Percentiles rank a stretch among this genome's conserved stretches.
These are phyloP conservation scores for Petasospora rhodanensis DNA, from an alignment of 1,139 yeast genomes.

Conservation along the genomic window DNA sequence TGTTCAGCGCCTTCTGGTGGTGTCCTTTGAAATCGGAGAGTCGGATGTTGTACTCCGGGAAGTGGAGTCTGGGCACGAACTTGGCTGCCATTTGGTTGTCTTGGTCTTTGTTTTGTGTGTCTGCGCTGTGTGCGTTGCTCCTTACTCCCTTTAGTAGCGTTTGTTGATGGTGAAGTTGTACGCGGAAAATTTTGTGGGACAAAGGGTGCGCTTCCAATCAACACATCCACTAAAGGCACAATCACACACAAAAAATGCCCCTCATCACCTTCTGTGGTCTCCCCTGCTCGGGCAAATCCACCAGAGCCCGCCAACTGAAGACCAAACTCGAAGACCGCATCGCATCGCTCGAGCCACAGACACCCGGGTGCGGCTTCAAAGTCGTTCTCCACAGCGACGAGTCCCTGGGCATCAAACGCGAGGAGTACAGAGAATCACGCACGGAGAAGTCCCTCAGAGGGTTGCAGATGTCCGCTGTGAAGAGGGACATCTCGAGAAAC, in stretches of 20 bases:
- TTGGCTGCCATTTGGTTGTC: constrained; percentile 8
- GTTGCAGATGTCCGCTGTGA: constrained; percentile 81
- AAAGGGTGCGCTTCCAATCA: neutral
- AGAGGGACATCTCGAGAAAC: constrained; percentile 64
- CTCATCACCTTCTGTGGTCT: constrained; percentile 76
- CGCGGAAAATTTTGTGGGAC: too few relatives aligned
- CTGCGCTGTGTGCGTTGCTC: too few relatives aligned
- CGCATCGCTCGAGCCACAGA: constrained; percentile 32
- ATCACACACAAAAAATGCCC: constrained; percentile 55
- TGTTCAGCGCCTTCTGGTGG: constrained; percentile 74
- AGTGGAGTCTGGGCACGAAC: constrained; percentile 38
- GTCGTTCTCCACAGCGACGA: constrained; percentile 77
- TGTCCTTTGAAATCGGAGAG: constrained; percentile 88
- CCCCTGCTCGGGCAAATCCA: constrained; percentile 83
- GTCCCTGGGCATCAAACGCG: constrained; percentile 64
- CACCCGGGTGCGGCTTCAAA: constrained; percentile 43
- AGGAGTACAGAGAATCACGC: constrained; percentile 60
- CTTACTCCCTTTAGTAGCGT: too few relatives aligned
- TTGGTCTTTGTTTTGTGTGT: too few relatives aligned
- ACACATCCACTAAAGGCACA: neutral
- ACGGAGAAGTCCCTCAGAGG: constrained; percentile 83
- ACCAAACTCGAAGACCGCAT: constrained; percentile 46
- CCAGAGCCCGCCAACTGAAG: constrained; percentile 58
- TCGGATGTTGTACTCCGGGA: constrained; percentile 68
- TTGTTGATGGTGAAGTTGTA: too few relatives aligned